Evolutionary conservation across 306 rosid species (phyloP).

Genomic region (Pueraria montana): DNA sequence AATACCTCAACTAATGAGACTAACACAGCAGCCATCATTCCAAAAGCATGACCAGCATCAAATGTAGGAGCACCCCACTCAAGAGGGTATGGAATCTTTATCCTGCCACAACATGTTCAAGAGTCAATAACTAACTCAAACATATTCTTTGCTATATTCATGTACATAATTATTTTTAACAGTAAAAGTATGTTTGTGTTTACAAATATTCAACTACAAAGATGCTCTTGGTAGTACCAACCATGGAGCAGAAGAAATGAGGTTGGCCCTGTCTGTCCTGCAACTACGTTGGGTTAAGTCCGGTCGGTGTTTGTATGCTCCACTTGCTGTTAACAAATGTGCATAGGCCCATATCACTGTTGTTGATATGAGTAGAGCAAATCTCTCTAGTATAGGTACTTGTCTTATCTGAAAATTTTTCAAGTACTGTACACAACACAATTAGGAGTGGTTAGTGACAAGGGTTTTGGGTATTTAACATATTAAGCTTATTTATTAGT

Average conservation of each 20-base stretch:
- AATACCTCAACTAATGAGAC: constrained; percentile 96
- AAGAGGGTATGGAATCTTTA: constrained; percentile 97
- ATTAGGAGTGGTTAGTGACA: constrained; percentile 1
- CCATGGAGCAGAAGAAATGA: constrained; percentile 98
- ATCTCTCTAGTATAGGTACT: constrained; percentile 77
- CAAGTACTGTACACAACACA: constrained; percentile 65
- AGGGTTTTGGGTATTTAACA: background rate
- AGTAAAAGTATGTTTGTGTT: background rate
- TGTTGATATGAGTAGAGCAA: constrained; percentile 77
- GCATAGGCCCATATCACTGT: constrained; percentile 97
- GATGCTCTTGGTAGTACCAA: constrained; percentile 54
- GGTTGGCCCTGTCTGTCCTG: constrained; percentile 91
- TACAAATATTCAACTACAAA: constrained; percentile 4
- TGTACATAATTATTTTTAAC: background rate
- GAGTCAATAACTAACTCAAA: constrained; percentile 32
- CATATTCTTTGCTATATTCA: constrained; percentile 6
- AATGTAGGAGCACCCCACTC: constrained; percentile 99
- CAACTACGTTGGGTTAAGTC: constrained; percentile 79
- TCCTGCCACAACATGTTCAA: constrained; percentile 65
- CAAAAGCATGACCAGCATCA: constrained; percentile 91
- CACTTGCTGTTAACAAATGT: constrained; percentile 88
- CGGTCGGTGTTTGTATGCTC: constrained; percentile 84
- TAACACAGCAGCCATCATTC: constrained; percentile 98
- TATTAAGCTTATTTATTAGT: background rate
- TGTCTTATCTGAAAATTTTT: constrained; percentile 79